phyloP scores from a whole-genome alignment of 106 monocot species.

The Iris macrosiphon region DNA sequence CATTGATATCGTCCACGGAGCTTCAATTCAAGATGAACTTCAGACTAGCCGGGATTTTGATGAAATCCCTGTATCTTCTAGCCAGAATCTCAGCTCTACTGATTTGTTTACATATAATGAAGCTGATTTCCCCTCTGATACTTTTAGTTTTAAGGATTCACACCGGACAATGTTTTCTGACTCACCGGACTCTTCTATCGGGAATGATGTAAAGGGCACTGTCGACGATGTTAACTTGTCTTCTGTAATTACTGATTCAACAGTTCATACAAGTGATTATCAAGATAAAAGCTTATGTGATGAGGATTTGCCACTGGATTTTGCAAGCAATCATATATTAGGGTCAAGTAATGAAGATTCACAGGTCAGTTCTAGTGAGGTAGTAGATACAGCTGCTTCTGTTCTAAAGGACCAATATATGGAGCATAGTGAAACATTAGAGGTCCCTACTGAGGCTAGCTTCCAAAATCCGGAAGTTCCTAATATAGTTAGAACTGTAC shows the following conservation, averaged over 20 bases:
- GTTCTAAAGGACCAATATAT: constrained; percentile 18
- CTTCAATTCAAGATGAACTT: constrained; percentile 16
- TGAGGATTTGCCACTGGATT: constrained; percentile 4
- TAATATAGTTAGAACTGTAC: constrained; percentile 13
- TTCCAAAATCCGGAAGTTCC: background rate
- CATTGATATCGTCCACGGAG: constrained; percentile 12
- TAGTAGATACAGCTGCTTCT: constrained; percentile 6
- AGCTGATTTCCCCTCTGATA: constrained; percentile 9
- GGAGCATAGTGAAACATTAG: constrained; percentile 13
- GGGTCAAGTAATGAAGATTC: constrained; percentile 26
- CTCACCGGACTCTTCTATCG: constrained; percentile 6
- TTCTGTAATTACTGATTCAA: constrained; percentile 14
- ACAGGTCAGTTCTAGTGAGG: constrained; percentile 5
- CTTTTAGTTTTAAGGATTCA: constrained; percentile 14
- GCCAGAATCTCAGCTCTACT: background rate
- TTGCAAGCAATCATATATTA: constrained; percentile 4
- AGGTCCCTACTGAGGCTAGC: constrained; percentile 11
- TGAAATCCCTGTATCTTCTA: constrained; percentile 10
- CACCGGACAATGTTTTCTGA: constrained; percentile 3
- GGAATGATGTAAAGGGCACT: background rate
- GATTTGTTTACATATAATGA: constrained; percentile 13
- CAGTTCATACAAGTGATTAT: constrained; percentile 1
- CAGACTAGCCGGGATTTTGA: constrained; percentile 14
- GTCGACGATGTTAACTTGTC: constrained; percentile 4
- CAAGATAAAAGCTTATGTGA: constrained; percentile 10